Base-by-base conservation (phyloP, 352 stramenopile species). In the Paralagenidium karlingii region DNA sequence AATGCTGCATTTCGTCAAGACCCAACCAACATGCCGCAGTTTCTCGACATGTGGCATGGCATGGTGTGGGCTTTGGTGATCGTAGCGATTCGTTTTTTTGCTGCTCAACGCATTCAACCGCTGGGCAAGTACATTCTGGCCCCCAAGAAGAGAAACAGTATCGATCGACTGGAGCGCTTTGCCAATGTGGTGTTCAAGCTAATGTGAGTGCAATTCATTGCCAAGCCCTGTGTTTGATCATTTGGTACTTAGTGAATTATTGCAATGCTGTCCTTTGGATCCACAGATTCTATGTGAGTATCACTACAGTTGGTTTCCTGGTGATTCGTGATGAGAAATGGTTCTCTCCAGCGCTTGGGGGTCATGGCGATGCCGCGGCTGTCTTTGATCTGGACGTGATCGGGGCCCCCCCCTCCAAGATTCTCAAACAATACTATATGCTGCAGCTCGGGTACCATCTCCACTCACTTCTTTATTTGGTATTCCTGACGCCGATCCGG, bases 161-260 rank as follows among this genome's bases (percentile, higher is more conserved):
- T 66, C 27, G 61, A 71, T 44, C 69, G 66, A 43, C 55, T 83
- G 25, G 59, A 79, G 40, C 69, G 69, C 41, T 83, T 83, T 40
- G 52, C 66, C 11, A 78, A 63, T 21, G 67, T 83, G 39, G 32
- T 81, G n/a, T 83, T 83, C 53, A 83, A 83, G 49, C 56, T 83
- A 29, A 45, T 75, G 63, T 78, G 21, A 40, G 62, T 57, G 21
- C 13, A 38, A 34, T 25, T 49, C 22, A n/a, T n/a, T n/a, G n/a
- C n/a, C n/a, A n/a, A n/a, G n/a, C n/a, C n/a, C n/a, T n/a, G n/a
- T n/a, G n/a, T n/a, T n/a, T n/a, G n/a, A n/a, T n/a, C n/a, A n/a
- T n/a, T n/a, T n/a, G n/a, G n/a, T n/a, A n/a, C n/a, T n/a, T n/a
- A n/a, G n/a, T n/a, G n/a, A n/a, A n/a, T n/a, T n/a, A n/a, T n/a